Conservation (phyloP, 202 grass and related monocot species). For the Schoenoplectus triqueter region DNA sequence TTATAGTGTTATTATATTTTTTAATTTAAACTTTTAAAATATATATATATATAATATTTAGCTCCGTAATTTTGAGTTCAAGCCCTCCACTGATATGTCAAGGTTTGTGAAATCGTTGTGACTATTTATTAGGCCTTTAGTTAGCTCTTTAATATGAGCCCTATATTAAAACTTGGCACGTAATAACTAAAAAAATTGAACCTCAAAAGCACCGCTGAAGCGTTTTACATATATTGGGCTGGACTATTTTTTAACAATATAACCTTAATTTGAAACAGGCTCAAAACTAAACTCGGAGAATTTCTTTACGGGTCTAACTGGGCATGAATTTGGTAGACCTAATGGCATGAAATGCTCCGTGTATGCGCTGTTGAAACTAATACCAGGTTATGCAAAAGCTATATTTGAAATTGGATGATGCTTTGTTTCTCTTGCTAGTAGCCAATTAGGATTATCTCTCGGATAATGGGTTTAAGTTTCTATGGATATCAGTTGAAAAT, state of each 20-base stretch:
- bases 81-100: neutral
- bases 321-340: neutral
- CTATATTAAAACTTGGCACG: neutral
- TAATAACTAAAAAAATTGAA: neutral
- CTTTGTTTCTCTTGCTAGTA: too few species aligned
- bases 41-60: too few species aligned
- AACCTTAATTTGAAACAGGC: neutral
- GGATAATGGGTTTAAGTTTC: too few species aligned
- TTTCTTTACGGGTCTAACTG: neutral
- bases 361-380: neutral
- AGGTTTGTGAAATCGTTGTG: neutral
- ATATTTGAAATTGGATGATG: too few species aligned
- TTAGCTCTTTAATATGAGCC: neutral
- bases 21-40: too few species aligned
- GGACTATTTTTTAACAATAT: neutral
- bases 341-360: neutral
- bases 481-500: too few species aligned
- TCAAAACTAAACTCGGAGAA: neutral
- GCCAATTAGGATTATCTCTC: too few species aligned
- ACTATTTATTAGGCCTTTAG: neutral
- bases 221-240: neutral
- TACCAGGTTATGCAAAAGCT: too few species aligned
- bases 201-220: neutral
- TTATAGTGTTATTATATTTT: too few species aligned
- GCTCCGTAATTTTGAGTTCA: too few species aligned